phyloP scores from a whole-genome alignment of 345 rosid species.

The Brassica cretica region DNA sequence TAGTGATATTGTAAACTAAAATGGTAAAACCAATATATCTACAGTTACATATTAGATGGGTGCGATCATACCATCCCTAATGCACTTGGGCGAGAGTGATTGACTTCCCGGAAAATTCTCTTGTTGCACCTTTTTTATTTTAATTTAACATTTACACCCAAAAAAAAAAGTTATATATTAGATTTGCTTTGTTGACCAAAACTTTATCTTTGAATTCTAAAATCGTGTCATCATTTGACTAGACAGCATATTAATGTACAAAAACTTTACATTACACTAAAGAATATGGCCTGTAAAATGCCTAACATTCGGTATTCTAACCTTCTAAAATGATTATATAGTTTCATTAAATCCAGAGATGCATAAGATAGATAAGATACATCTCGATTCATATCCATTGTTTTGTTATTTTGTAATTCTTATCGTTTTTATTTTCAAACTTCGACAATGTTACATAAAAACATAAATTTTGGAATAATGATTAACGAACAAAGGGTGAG shows the following conservation, averaged over 20 bases:
- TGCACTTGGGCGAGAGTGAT: too few relatives aligned
- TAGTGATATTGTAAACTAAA: background rate
- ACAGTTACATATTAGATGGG: constrained; percentile 9
- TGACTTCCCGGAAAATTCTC: too few relatives aligned
- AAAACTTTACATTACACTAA: background rate
- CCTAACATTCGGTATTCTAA: background rate
- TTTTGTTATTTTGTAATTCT: too few relatives aligned
- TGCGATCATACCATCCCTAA: too few relatives aligned
- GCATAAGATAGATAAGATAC: background rate
- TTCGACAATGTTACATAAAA: background rate
- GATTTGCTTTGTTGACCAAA: constrained; percentile 35
- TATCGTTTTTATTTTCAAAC: too few relatives aligned
- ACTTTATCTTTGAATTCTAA: constrained; percentile 29
- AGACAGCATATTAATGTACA: background rate
- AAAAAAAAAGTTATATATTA: too few relatives aligned
- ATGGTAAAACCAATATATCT: background rate
- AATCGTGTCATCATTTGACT: background rate
- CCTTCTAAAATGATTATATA: background rate
- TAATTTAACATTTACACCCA: too few relatives aligned
- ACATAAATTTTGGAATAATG: background rate
- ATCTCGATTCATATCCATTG: too few relatives aligned
- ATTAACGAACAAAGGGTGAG: background rate
- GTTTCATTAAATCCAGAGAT: background rate
- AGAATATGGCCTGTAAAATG: background rate
- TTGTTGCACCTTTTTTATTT: too few relatives aligned